phyloP scores from a whole-genome alignment of 441 rosid species.

The Pelargonium citronellum region DNA sequence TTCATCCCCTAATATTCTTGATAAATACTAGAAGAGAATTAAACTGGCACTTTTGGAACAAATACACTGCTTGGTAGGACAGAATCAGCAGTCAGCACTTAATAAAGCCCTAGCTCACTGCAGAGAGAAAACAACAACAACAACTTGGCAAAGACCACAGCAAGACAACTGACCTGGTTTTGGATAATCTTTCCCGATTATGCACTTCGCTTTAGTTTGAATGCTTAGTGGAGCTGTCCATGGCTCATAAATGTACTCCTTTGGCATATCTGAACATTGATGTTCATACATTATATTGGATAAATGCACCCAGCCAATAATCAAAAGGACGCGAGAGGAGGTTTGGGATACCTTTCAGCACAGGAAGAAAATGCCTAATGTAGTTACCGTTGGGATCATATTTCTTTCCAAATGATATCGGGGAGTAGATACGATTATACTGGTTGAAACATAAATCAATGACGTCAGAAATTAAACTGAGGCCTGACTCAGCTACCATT shows the following conservation, averaged over 20 bases:
- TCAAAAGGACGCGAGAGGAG: slow-evolving; percentile 5
- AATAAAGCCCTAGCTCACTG: not conserved
- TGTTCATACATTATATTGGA: slow-evolving; percentile 9
- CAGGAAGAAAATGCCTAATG: slow-evolving; percentile 80
- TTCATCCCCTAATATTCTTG: too few relatives aligned
- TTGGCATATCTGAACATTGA: slow-evolving; percentile 71
- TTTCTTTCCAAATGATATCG: slow-evolving; percentile 83
- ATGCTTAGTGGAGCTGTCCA: slow-evolving; percentile 85
- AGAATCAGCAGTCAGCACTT: too few relatives aligned
- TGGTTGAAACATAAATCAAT: slow-evolving; percentile 29
- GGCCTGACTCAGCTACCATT: not conserved
- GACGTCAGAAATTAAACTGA: not conserved
- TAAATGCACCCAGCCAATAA: not conserved
- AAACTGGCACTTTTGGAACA: too few relatives aligned
- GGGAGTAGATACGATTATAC: slow-evolving; percentile 90
- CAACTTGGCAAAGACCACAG: slow-evolving; percentile 3
- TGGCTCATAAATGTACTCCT: slow-evolving; percentile 89
- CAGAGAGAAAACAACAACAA: not conserved
- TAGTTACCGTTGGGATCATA: slow-evolving; percentile 80
- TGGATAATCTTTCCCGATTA: slow-evolving; percentile 82
- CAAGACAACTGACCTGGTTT: slow-evolving; percentile 52
- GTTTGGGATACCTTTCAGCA: slow-evolving; percentile 60
- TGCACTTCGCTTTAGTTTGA: slow-evolving; percentile 79
- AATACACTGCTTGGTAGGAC: not conserved
- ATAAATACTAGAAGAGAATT: too few relatives aligned